Base-by-base conservation (phyloP, 495 filamentous ascomycete genomes). In the Penicillium antarcticum region DNA sequence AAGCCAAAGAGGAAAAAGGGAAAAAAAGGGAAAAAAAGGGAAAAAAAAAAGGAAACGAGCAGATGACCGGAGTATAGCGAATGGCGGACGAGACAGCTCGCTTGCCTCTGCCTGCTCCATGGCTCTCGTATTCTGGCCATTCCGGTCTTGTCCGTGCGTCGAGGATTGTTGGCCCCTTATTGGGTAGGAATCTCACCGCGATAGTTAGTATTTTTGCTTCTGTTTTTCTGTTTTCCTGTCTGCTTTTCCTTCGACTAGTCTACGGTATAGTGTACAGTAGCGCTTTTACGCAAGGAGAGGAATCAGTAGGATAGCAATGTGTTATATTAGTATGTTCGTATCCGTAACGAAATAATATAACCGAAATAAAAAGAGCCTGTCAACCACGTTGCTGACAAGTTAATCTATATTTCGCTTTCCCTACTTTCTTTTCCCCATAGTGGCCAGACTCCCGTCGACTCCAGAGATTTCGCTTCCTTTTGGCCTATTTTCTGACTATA, bases 121-220 rank as follows among this genome's bases (percentile, higher is more conserved):
- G 47, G 53, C 23, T 49, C 56, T 57, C 57, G 57, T 60, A 60
- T 60, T 60, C 49, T 55, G 31, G 45, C 56, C 56, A 58, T 58
- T 58, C 51, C 56, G 52, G 46, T 18, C 55, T 14, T 38, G 52
- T 62, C 52, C 52, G 59, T 56, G 52, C 56, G 55, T 53, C 40
- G 42, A 21, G 32, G n/a, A 1, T 7, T 29, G n/a, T 29, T 43
- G 13, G 11, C 11, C 45, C 39, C 52, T 52, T 23, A 56, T 56
- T 48, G 56, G 48, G 38, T 47, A 47, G 45, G 39, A 57, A 57
- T 57, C 50, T 37, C 39, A 56, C 38, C 39, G 24, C 32, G 44
- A 44, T 32, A 52, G 33, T 41, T 44, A 29, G 39, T 48, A 42
- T 45, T 36, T 19, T n/a, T 37, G 21, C 33, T 43, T 43, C 39